phyloP scores from a whole-genome alignment of 495 filamentous ascomycete genomes.

The Talaromyces trachyspermus region DNA sequence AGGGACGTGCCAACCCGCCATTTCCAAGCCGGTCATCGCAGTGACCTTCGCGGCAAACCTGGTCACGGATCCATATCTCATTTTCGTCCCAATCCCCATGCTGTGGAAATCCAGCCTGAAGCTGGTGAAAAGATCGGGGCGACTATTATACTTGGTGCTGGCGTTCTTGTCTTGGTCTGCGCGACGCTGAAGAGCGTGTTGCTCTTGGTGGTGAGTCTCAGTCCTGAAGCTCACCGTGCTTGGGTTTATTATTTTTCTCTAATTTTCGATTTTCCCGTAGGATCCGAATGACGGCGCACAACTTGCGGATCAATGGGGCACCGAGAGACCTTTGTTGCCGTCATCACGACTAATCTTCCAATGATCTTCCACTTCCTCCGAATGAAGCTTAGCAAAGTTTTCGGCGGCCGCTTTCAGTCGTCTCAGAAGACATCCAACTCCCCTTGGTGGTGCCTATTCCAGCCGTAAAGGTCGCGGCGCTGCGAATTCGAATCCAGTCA shows the following conservation, averaged over 20 bases:
- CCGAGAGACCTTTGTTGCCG: conserved; percentile 46
- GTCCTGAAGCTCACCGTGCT: not conserved
- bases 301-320: conserved; percentile 41
- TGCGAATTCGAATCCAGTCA: conserved; percentile 36
- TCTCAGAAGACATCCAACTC: conserved; percentile 21
- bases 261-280: conserved; percentile 15
- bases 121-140: conserved; percentile 39
- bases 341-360: conserved; percentile 45
- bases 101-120: conserved; percentile 40
- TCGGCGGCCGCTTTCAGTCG: conserved; percentile 24
- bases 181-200: conserved; percentile 41
- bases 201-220: conserved; percentile 30
- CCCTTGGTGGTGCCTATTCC: conserved; percentile 23
- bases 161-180: conserved; percentile 42
- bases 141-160: conserved; percentile 41
- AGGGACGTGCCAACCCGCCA: conserved; percentile 45
- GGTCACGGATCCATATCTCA: conserved; percentile 45
- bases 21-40: conserved; percentile 35
- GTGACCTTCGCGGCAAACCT: conserved; percentile 43
- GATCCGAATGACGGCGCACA: conserved; percentile 40
- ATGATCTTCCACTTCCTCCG: conserved; percentile 46
- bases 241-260: not conserved
- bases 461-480: conserved; percentile 36
- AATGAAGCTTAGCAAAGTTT: conserved; percentile 29
- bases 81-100: conserved; percentile 47